Evolutionary conservation across 2,329 filamentous ascomycete genomes (phyloP).

Genomic region (Zymoseptoria passerinii): DNA sequence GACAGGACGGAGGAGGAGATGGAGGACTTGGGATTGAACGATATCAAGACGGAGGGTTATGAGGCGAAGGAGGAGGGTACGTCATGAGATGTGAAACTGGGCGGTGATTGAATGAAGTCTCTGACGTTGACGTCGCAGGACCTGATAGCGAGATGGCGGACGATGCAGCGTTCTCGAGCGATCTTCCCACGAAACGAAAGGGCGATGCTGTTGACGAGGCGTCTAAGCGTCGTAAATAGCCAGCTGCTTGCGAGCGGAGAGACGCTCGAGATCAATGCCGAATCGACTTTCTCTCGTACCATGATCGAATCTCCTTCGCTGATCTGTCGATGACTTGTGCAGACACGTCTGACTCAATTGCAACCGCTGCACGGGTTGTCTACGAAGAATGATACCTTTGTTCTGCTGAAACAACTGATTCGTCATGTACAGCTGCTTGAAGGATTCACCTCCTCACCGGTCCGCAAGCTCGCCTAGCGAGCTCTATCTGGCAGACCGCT

Average conservation of each 20-base stretch:
- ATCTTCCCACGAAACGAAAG: neutral
- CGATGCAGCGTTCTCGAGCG: neutral
- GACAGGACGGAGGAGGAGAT: conserved; percentile 83
- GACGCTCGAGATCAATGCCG: no score
- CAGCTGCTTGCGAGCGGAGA: neutral
- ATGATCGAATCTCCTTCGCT: no score
- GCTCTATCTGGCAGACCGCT: no score
- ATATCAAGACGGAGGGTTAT: conserved; percentile 91
- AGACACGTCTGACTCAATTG: no score
- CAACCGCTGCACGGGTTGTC: no score
- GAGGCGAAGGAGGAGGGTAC: conserved; percentile 35
- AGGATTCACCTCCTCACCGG: no score
- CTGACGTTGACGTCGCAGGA: neutral
- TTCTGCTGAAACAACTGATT: no score
- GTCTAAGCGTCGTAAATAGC: neutral
- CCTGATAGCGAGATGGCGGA: neutral
- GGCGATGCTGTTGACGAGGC: neutral
- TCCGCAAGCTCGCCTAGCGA: no score
- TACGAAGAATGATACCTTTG: no score
- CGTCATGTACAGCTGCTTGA: no score
- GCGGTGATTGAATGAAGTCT: neutral
- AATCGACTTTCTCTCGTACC: no score
- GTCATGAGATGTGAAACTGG: neutral
- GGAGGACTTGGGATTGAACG: conserved; percentile 79
- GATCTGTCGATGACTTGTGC: no score